Conservation (phyloP, 1,139 yeast species). For the Williopsis jadinii region DNA sequence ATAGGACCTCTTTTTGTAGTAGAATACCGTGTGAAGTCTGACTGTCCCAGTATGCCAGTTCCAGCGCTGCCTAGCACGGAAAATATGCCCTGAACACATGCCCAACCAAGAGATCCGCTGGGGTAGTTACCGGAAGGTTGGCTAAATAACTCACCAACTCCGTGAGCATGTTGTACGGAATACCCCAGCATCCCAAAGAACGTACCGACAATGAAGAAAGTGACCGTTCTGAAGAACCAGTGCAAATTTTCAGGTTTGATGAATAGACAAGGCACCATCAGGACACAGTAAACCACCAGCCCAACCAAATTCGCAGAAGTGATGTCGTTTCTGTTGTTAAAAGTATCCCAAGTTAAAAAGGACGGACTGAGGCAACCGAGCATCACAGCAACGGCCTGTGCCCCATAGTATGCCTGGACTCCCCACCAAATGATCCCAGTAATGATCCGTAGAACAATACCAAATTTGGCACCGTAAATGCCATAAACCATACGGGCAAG, state of each 20-base stretch:
- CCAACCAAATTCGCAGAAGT: slow-evolving; percentile 23
- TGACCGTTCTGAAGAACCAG: slow-evolving; percentile 17
- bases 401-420: slow-evolving; percentile 29
- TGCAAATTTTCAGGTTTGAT: slow-evolving; percentile 21
- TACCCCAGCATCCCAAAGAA: slow-evolving; percentile 26
- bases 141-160: slow-evolving; percentile 21
- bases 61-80: slow-evolving; percentile 27
- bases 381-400: slow-evolving; percentile 24
- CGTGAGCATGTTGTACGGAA: slow-evolving; percentile 23
- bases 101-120: slow-evolving; percentile 15
- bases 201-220: slow-evolving; percentile 18
- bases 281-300: slow-evolving; percentile 17
- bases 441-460: slow-evolving; percentile 28
- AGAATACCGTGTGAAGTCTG: slow-evolving; percentile 29
- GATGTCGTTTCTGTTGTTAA: slow-evolving; percentile 16
- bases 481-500: slow-evolving; percentile 26
- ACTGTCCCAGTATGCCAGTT: slow-evolving; percentile 28
- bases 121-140: slow-evolving; percentile 7
- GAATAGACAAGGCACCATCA: slow-evolving; percentile 20
- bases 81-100: slow-evolving; percentile 20
- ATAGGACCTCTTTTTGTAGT: slow-evolving; percentile 23
- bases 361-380: slow-evolving; percentile 16
- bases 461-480: slow-evolving; percentile 27
- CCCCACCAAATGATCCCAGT: slow-evolving; percentile 31
- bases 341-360: slow-evolving; percentile 20